phyloP scores from a whole-genome alignment of 495 filamentous ascomycete genomes.

The Talaromyces wortmannii region DNA sequence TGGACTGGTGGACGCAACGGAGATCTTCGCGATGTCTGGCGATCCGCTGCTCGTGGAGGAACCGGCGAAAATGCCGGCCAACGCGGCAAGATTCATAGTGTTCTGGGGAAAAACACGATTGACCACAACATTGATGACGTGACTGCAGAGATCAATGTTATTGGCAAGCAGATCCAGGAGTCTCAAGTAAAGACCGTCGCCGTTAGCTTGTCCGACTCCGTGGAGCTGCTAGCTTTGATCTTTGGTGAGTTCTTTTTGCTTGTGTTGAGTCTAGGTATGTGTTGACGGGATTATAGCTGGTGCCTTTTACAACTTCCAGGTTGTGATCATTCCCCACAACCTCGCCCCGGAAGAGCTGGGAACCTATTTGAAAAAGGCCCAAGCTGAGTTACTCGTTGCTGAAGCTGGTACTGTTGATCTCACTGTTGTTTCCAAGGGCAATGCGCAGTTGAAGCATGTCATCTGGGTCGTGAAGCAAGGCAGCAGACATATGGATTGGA shows the following conservation, averaged over 20 bases:
- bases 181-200: conserved; percentile 73
- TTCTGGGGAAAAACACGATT: conserved; percentile 64
- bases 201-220: conserved; percentile 86
- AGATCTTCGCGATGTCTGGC: conserved; percentile 92
- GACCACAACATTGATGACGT: conserved; percentile 67
- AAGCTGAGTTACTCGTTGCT: conserved; percentile 76
- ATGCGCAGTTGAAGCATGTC: conserved; percentile 65
- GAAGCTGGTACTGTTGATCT: conserved; percentile 85
- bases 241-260: conserved; percentile 43
- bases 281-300: conserved; percentile 39
- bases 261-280: conserved; percentile 2
- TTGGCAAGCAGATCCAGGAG: conserved; percentile 66
- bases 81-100: conserved; percentile 71
- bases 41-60: conserved; percentile 58
- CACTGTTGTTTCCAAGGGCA: conserved; percentile 57
- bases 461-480: conserved; percentile 92
- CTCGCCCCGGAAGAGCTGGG: conserved; percentile 58
- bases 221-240: conserved; percentile 72
- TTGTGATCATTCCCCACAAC: conserved; percentile 80
- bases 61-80: conserved; percentile 53
- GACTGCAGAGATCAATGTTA: conserved; percentile 78
- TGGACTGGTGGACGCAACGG: conserved; percentile 80
- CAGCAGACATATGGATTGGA: conserved; percentile 87
- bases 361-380: conserved; percentile 58
- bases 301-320: conserved; percentile 74